These are phyloP conservation scores for Rehmannia glutinosa DNA, from an alignment of 257 asterid genomes.

Conservation along the genomic window DNA sequence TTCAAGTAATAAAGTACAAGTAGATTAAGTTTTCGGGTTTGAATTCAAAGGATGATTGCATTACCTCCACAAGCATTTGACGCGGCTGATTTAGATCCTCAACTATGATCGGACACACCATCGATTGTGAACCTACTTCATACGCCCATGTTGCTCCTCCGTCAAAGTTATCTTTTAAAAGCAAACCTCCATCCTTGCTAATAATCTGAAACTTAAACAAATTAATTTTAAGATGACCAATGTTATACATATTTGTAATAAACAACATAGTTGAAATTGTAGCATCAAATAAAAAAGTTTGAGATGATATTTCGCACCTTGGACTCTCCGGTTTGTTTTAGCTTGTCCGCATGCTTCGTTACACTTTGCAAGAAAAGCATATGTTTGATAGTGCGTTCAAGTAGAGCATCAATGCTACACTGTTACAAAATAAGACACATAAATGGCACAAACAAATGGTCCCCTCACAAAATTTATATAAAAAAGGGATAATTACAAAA, in stretches of 20 bases:
- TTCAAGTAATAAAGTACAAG: neutral
- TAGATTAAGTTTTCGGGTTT: neutral
- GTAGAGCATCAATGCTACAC: slow-evolving; percentile 96
- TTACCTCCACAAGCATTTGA: slow-evolving; percentile 93
- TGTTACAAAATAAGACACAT: slow-evolving; percentile 33
- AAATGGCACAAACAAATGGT: slow-evolving; percentile 6
- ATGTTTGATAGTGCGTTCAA: slow-evolving; percentile 93
- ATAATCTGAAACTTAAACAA: slow-evolving; percentile 44
- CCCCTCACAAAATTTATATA: too few species aligned
- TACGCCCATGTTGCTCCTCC: slow-evolving; percentile 99
- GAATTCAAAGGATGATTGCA: neutral
- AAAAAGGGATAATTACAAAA: neutral
- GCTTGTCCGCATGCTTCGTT: slow-evolving; percentile 84
- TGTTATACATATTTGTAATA: neutral
- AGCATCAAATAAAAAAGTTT: neutral
- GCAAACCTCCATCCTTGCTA: slow-evolving; percentile 70
- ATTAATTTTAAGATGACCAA: neutral
- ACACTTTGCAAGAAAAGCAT: slow-evolving; percentile 96
- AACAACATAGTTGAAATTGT: neutral
- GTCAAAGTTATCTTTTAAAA: slow-evolving; percentile 60
- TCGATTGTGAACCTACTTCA: slow-evolving; percentile 84
- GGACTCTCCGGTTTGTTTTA: slow-evolving; percentile 75
- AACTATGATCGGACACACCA: slow-evolving; percentile 82
- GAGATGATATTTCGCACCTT: slow-evolving; percentile 43
- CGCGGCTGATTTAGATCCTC: slow-evolving; percentile 91